These are phyloP conservation scores for Colletotrichum sp. DNA, from an alignment of 2,329 filamentous ascomycete species.

Conservation along the genomic window DNA sequence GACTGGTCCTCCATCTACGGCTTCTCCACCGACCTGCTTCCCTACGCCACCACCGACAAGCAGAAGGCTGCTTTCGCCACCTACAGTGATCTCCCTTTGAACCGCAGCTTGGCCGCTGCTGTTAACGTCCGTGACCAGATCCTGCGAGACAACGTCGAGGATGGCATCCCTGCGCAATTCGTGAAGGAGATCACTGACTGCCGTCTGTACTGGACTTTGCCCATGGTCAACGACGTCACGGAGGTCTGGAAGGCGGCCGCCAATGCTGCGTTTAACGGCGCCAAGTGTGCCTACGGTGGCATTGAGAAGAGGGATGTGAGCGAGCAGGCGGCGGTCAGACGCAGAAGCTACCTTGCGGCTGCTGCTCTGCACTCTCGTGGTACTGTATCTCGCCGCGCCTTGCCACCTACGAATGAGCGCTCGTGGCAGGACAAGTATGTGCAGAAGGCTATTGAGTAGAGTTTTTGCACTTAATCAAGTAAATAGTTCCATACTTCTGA, in stretches of 20 bases:
- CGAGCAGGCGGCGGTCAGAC: not conserved
- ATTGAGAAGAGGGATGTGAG: conserved; percentile 25
- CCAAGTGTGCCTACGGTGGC: conserved; percentile 41
- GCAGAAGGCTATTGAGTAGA: not conserved
- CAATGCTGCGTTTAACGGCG: conserved; percentile 43
- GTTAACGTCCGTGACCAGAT: conserved; percentile 47
- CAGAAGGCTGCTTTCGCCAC: conserved; percentile 32
- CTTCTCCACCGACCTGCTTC: conserved; percentile 24
- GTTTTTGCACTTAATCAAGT: not conserved
- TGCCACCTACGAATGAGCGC: not conserved
- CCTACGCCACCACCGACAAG: conserved; percentile 29
- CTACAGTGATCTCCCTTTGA: conserved; percentile 36
- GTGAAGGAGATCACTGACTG: conserved; percentile 53
- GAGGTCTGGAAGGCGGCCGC: conserved; percentile 53
- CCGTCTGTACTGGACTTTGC: conserved; percentile 54
- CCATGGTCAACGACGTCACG: conserved; percentile 51
- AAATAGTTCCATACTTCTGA: not conserved
- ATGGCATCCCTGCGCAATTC: conserved; percentile 52
- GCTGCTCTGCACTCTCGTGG: not conserved
- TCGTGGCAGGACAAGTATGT: not conserved
- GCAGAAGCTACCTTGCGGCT: not conserved
- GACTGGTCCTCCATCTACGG: conserved; percentile 32
- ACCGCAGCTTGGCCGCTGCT: conserved; percentile 35
- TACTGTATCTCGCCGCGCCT: not conserved
- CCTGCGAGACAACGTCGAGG: conserved; percentile 36